phyloP scores from a whole-genome alignment of 176 grass and related monocot genomes.

The Triticum timopheevii region DNA sequence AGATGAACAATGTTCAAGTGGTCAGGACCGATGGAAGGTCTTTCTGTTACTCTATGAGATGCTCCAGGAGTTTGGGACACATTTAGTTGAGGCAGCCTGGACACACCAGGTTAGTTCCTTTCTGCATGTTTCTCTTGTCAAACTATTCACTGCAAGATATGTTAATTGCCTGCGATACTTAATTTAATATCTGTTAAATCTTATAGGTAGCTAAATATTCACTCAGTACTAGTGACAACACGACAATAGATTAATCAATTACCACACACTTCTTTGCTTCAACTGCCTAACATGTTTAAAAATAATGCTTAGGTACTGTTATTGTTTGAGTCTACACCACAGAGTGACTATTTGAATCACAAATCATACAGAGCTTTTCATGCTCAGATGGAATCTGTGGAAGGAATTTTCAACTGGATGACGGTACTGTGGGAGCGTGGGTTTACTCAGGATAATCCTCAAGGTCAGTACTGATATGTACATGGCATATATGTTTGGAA shows the following conservation, averaged over 20 bases:
- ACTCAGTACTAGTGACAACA: not conserved
- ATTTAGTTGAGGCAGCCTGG: constrained; percentile 97
- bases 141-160: constrained; percentile 10
- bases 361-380: constrained; percentile 36
- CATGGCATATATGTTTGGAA: constrained; percentile 20
- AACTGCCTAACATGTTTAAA: constrained; percentile 19
- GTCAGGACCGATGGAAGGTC: constrained; percentile 73
- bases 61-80: constrained; percentile 94
- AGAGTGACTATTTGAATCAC: constrained; percentile 38
- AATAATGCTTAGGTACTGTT: constrained; percentile 55
- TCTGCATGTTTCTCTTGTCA: constrained; percentile 15
- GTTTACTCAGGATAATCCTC: constrained; percentile 93
- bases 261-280: constrained; percentile 10
- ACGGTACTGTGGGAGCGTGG: constrained; percentile 90
- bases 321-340: constrained; percentile 65
- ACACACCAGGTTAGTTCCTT: constrained; percentile 74
- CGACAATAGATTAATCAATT: not conserved
- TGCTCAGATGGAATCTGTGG: constrained; percentile 72
- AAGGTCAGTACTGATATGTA: constrained; percentile 46
- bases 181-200: not conserved
- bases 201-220: constrained; percentile 16
- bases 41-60: constrained; percentile 93
- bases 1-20: constrained; percentile 48
- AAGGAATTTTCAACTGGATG: constrained; percentile 80
- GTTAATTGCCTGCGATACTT: not conserved